Conservation (phyloP, 768 basidiomycete species). For the Lactarius pseudohatsudake region DNA sequence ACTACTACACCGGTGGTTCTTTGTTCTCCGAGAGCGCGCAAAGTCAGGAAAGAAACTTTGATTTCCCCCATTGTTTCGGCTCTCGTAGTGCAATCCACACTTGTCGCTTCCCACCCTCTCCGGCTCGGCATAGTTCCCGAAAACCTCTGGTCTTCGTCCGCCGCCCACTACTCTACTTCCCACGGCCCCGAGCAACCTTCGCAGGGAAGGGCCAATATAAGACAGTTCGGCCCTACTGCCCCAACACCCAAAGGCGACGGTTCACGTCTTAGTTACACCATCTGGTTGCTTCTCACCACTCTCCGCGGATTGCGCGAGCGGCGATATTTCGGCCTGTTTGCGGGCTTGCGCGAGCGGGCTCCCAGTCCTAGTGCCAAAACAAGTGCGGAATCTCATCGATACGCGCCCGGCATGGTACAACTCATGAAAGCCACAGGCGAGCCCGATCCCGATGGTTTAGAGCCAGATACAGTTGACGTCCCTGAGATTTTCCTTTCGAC, state of each 20-base stretch:
- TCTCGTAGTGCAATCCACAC: conserved; percentile 16
- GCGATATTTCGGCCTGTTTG: neutral
- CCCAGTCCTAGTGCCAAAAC: neutral
- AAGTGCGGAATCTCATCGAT: neutral
- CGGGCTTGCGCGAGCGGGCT: neutral
- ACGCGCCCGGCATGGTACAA: neutral
- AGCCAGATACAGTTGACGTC: neutral
- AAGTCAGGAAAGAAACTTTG: conserved; percentile 2
- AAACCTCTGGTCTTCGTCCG: neutral
- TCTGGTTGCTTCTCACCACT: neutral
- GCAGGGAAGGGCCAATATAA: conserved; percentile 8
- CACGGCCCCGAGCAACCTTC: conserved; percentile 14
- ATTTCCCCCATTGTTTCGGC: conserved; percentile 16
- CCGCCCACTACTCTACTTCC: neutral
- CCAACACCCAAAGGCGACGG: neutral
- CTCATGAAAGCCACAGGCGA: neutral
- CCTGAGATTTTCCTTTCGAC: conserved; percentile 7
- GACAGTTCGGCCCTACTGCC: neutral
- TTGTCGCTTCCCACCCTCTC: conserved; percentile 22
- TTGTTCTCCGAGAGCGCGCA: neutral
- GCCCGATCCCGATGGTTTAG: neutral
- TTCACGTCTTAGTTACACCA: neutral
- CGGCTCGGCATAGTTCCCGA: conserved; percentile 7
- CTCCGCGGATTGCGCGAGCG: neutral
- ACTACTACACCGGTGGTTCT: neutral